Evolutionary conservation across 768 basidiomycete genomes (phyloP).

Genomic region (Psilocybe cyanescens): DNA sequence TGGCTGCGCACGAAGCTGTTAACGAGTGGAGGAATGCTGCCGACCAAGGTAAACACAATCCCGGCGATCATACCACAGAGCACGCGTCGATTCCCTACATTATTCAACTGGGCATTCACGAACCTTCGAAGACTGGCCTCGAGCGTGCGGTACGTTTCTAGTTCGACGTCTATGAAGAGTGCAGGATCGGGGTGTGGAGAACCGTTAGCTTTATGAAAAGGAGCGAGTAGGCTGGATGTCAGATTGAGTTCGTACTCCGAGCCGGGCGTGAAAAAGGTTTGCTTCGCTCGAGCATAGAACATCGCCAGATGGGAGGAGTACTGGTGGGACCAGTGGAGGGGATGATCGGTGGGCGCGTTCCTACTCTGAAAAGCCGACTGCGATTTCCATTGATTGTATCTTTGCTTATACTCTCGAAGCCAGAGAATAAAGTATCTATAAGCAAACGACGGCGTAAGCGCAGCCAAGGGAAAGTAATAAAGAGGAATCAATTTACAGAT

Average conservation of each 20-base stretch:
- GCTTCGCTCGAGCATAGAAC: conserved; percentile 80
- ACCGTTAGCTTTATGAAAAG: conserved; percentile 50
- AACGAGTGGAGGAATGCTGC: conserved; percentile 50
- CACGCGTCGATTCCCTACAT: conserved; percentile 72
- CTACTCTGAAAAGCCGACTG: conserved; percentile 36
- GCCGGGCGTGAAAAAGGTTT: conserved; percentile 79
- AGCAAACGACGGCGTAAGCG: conserved; percentile 14
- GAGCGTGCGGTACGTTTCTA: conserved; percentile 61
- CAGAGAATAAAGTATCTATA: conserved; percentile 79
- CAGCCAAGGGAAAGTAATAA: conserved; percentile 3
- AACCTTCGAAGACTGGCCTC: conserved; percentile 68
- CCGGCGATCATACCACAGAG: conserved; percentile 74
- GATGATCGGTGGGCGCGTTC: conserved; percentile 30
- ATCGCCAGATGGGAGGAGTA: conserved; percentile 62
- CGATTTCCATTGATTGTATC: conserved; percentile 48
- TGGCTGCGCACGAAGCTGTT: conserved; percentile 49
- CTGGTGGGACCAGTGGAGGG: conserved; percentile 41
- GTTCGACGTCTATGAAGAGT: conserved; percentile 61
- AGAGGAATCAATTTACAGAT: conserved; percentile 50
- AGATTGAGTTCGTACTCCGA: conserved; percentile 75
- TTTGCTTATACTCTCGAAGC: conserved; percentile 71
- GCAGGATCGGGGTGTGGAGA: conserved; percentile 66
- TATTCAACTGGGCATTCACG: conserved; percentile 69
- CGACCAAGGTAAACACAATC: conserved; percentile 47
- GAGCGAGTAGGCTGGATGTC: conserved; percentile 65